These are phyloP conservation scores for Claviceps citrina DNA, from an alignment of 2,329 filamentous ascomycete species.

Conservation along the genomic window DNA sequence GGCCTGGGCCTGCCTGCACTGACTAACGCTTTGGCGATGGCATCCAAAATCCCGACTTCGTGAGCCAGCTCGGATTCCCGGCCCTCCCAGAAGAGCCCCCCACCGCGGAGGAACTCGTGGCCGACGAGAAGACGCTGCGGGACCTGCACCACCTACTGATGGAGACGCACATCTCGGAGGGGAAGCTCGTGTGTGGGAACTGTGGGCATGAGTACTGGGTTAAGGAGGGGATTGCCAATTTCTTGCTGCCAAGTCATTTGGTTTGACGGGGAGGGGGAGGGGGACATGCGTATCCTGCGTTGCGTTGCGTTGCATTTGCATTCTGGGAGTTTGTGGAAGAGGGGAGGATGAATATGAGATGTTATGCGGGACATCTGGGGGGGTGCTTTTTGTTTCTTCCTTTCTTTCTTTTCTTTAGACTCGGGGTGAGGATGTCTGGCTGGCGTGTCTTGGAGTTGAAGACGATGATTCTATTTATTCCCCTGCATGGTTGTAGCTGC, in stretches of 20 bases:
- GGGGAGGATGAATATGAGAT: not conserved
- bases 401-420: too few species aligned
- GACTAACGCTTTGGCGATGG: too few species aligned
- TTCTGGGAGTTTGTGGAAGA: too few species aligned
- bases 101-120: slow-evolving; percentile 43
- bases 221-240: slow-evolving; percentile 93
- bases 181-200: slow-evolving; percentile 76
- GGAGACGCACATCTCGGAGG: slow-evolving; percentile 79
- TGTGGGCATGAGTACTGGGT: slow-evolving; percentile 91
- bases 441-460: slow-evolving; percentile 2
- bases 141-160: slow-evolving; percentile 72
- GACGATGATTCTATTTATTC: not conserved
- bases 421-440: not conserved
- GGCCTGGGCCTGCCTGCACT: too few species aligned
- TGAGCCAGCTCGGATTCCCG: slow-evolving; percentile 58
- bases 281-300: too few species aligned
- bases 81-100: slow-evolving; percentile 51
- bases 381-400: too few species aligned
- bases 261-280: slow-evolving; percentile 34
- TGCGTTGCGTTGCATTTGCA: too few species aligned
- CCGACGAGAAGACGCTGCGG: slow-evolving; percentile 53
- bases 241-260: slow-evolving; percentile 81
- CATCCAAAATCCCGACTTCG: too few species aligned
- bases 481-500: too few species aligned
- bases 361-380: too few species aligned